phyloP scores from a whole-genome alignment of 108 stramenopile genomes.

The Chaetoceros muelleri region DNA sequence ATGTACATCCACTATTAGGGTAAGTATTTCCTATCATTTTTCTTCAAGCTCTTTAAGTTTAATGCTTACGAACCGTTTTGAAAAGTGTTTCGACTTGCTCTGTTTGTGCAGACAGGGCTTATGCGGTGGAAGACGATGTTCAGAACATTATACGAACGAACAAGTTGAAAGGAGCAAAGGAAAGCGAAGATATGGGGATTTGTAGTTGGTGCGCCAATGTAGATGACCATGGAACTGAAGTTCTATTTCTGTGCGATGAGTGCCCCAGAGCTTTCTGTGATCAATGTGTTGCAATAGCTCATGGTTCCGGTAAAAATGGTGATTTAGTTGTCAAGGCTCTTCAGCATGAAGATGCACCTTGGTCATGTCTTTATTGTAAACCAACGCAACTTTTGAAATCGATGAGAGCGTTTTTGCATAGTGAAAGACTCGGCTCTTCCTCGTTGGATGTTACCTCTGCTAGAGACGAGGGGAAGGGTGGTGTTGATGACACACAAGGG shows the following conservation, averaged over 20 bases:
- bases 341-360: constrained; percentile 6
- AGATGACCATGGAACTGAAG: background rate
- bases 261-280: constrained; percentile 38
- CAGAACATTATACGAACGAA: too few species aligned
- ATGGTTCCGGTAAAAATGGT: constrained; percentile 14
- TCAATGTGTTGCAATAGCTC: constrained; percentile 14
- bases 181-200: background rate
- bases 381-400: constrained; percentile 16
- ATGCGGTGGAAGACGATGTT: background rate
- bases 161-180: background rate
- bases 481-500: too few species aligned
- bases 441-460: background rate
- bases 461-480: background rate
- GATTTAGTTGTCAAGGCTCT: background rate
- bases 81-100: background rate
- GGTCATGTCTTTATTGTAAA: constrained; percentile 27
- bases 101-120: background rate
- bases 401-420: constrained; percentile 8
- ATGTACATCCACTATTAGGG: too few species aligned
- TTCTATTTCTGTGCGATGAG: constrained; percentile 24
- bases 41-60: too few species aligned
- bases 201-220: constrained; percentile 1
- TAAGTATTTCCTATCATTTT: too few species aligned
- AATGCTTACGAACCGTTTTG: too few species aligned
- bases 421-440: background rate